Conservation (phyloP, 805 yeast genomes). For the Saccharomycopsis lassenensis region DNA sequence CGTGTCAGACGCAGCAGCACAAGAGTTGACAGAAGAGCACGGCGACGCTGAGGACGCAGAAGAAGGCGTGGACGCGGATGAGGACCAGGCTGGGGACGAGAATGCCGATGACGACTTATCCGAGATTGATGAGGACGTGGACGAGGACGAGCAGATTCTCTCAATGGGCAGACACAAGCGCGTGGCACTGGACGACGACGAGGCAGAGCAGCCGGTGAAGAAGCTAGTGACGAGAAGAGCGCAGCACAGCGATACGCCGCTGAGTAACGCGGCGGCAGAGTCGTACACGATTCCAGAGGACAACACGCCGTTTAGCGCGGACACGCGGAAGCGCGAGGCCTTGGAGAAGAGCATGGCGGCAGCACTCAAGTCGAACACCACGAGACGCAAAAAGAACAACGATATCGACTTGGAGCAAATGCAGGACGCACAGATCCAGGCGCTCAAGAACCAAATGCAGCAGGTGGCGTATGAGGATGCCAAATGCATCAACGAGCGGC, state of each 20-base stretch:
- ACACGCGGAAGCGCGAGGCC: conserved; percentile 59
- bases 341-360: conserved; percentile 75
- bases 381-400: conserved; percentile 55
- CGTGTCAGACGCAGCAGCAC: conserved; percentile 27
- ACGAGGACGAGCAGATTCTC: neutral
- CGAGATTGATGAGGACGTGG: conserved; percentile 14
- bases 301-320: too few relatives aligned
- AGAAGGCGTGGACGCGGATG: too few relatives aligned
- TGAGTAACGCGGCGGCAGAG: too few relatives aligned
- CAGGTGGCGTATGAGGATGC: conserved; percentile 71
- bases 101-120: too few relatives aligned
- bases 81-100: too few relatives aligned
- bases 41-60: conserved; percentile 26
- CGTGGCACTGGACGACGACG: conserved; percentile 13
- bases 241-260: too few relatives aligned
- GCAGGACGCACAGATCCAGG: conserved; percentile 84
- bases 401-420: conserved; percentile 92
- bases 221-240: conserved; percentile 20
- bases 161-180: conserved; percentile 2
- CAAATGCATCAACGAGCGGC: conserved; percentile 36
- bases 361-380: conserved; percentile 46
- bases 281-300: too few relatives aligned
- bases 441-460: conserved; percentile 81
- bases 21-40: conserved; percentile 15
- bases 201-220: conserved; percentile 21